Evolutionary conservation across 2,329 filamentous ascomycete genomes (phyloP), one percentile per base, ranked within the genome.

Genomic region (Fusarium metavorans): DNA sequence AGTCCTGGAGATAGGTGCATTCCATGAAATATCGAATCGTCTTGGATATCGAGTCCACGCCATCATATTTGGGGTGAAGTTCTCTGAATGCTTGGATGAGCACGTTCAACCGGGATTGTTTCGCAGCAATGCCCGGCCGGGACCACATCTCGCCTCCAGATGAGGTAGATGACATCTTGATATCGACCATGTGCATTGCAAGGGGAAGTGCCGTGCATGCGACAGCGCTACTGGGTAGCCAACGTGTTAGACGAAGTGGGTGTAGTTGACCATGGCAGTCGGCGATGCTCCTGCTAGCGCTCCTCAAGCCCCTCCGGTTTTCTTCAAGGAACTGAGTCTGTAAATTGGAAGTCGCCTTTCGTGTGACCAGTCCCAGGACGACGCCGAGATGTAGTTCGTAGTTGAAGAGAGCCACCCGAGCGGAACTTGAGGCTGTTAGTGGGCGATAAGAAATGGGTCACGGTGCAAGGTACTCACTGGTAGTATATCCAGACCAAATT

Each of bases 401-500:
- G 5, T 75, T 75, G 16, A 61, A 71, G 1, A 75, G 32, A 6
- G 73, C 73, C 2, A 76, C 73, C 27, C 75, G 73, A 1, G 70
- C 64, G 2, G 73, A 67, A 9, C 73, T 75, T 25, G 5, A 10
- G 2, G 2, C 6, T 32, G 10, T 76, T 2, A 75, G 54, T 23
- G 2, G 1, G 6, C 4, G 0, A 1, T 2, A 14, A 16, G 2
- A 27, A 4, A 7, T 5, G 18, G 6, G 6, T 13, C 16, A 7
- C 23, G 25, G 25, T 6, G 25, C 11, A 16, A 18, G 10, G 0
- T 4, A 20, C 74, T 70, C 43, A 76, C 74, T 76, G 71, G 37
- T 72, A 74, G n/a, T 76, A 76, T 10, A 76, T 76, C 71, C 74
- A 76, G n/a, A 76, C 60, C 4, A 76, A 18, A 9, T 76, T 76